These are phyloP conservation scores for Linum trigynum DNA, from an alignment of 345 rosid species.

Conservation along the genomic window DNA sequence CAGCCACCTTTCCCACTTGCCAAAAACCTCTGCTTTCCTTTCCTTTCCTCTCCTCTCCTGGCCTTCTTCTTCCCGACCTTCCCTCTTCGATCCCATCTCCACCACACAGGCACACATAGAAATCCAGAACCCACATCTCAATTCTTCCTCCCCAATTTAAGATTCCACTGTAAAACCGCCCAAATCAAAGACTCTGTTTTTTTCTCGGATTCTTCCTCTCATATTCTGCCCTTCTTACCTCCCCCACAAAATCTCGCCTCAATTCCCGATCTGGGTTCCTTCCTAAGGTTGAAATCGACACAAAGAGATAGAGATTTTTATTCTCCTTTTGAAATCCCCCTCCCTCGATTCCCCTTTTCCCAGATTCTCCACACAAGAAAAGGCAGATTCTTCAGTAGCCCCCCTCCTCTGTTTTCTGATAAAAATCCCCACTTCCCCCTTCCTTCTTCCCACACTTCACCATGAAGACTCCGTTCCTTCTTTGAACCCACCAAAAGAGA, in stretches of 20 bases:
- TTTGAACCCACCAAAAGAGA: not conserved
- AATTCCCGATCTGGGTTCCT: too few species aligned
- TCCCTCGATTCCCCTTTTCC: not conserved
- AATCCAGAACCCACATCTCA: not conserved
- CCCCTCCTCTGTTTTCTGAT: not conserved
- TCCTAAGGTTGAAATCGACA: too few species aligned
- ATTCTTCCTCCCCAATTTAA: not conserved
- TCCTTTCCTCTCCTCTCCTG: not conserved
- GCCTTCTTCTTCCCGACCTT: not conserved
- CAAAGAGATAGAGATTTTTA: too few species aligned
- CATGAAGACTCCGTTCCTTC: not conserved
- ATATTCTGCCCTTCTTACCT: too few species aligned
- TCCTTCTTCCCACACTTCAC: not conserved
- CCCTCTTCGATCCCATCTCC: not conserved
- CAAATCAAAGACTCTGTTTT: not conserved
- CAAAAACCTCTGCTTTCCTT: not conserved
- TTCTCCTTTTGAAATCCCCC: not conserved
- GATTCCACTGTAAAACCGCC: not conserved
- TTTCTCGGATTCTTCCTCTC: not conserved
- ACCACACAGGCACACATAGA: not conserved
- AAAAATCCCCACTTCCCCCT: too few species aligned
- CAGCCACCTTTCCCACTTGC: constrained; percentile 9
- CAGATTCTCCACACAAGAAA: not conserved
- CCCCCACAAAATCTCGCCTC: too few species aligned
- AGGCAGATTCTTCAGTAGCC: not conserved